phyloP scores from a whole-genome alignment of 257 asterid species.

The Solanum pimpinellifolium region DNA sequence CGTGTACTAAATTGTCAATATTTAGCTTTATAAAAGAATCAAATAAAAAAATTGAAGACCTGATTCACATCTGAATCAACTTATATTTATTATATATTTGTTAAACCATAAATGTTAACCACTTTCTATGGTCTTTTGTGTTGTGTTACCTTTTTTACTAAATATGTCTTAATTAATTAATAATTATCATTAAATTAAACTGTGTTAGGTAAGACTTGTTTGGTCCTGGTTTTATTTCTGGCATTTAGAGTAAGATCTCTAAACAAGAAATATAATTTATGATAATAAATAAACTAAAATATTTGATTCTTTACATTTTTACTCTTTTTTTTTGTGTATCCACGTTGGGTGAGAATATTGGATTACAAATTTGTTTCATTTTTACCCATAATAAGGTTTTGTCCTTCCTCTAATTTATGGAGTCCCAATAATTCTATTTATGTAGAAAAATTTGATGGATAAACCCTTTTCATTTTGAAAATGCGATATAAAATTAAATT shows the following conservation, averaged over 20 bases:
- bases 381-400: background rate
- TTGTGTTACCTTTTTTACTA: background rate
- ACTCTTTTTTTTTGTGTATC: background rate
- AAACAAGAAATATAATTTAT: background rate
- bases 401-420: background rate
- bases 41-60: background rate
- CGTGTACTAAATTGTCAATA: background rate
- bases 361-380: background rate
- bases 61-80: background rate
- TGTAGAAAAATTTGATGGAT: background rate
- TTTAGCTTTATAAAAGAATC: background rate
- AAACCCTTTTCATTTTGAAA: background rate
- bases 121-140: background rate
- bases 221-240: background rate
- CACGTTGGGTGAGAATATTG: background rate
- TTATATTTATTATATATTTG: background rate
- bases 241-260: background rate
- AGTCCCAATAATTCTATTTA: background rate
- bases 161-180: background rate
- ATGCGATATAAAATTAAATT: too few species aligned
- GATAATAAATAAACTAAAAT: background rate
- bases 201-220: background rate
- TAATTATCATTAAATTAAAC: background rate
- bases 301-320: background rate
- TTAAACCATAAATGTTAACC: background rate